phyloP scores from a whole-genome alignment of 2,329 filamentous ascomycete genomes.

The Zymoseptoria brevis region DNA sequence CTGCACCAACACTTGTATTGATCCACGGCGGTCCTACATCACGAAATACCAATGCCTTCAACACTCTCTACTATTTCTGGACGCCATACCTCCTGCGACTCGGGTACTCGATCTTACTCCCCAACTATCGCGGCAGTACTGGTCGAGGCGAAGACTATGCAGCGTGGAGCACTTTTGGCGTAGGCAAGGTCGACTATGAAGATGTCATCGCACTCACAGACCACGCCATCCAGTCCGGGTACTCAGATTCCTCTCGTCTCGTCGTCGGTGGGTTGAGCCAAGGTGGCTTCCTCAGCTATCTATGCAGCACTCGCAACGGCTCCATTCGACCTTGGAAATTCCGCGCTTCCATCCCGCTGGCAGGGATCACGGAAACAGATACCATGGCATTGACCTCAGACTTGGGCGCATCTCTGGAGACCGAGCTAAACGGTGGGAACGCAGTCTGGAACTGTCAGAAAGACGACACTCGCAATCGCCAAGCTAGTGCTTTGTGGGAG shows the following conservation, averaged over 20 bases:
- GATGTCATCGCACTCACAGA: conserved; percentile 33
- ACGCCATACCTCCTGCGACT: conserved; percentile 28
- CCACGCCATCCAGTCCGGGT: conserved; percentile 27
- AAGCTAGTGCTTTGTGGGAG: conserved; percentile 26
- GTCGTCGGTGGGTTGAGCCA: conserved; percentile 33
- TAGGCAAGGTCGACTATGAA: conserved; percentile 32
- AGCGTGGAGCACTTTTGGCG: conserved; percentile 22
- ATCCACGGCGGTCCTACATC: conserved; percentile 33
- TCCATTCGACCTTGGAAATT: conserved; percentile 31
- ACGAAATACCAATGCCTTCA: conserved; percentile 26
- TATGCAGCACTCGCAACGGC: conserved; percentile 32
- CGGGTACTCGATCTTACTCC: conserved; percentile 33
- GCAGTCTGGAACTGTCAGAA: conserved; percentile 24
- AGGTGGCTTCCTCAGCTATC: conserved; percentile 34
- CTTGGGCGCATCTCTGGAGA: conserved; percentile 20
- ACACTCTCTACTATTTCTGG: conserved; percentile 24
- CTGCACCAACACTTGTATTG: conserved; percentile 30
- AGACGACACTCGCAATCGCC: conserved; percentile 12
- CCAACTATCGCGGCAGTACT: conserved; percentile 34
- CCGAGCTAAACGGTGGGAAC: conserved; percentile 19
- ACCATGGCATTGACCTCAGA: conserved; percentile 31
- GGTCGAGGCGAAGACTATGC: conserved; percentile 31
- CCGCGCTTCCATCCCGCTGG: conserved; percentile 31
- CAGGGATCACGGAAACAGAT: conserved; percentile 33
- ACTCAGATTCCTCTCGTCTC: conserved; percentile 27